Evolutionary conservation across 495 filamentous ascomycete genomes (phyloP).

Genomic region (Penicillium alfredii): DNA sequence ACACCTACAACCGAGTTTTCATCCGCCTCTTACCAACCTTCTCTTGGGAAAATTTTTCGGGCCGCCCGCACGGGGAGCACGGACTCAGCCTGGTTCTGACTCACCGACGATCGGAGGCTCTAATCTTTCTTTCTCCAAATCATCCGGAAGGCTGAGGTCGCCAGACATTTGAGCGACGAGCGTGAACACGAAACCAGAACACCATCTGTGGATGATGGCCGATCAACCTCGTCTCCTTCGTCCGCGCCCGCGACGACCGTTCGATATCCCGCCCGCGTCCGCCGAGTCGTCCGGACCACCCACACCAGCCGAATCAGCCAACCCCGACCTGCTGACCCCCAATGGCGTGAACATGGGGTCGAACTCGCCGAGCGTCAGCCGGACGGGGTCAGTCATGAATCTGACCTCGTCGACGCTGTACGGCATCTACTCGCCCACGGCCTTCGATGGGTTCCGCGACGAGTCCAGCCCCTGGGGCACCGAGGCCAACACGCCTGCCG

Average conservation of each 20-base stretch:
- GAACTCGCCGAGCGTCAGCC: constrained; percentile 38
- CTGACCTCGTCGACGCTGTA: constrained; percentile 83
- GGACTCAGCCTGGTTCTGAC: background rate
- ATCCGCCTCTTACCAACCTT: no score
- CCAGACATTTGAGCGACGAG: no score
- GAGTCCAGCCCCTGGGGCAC: constrained; percentile 63
- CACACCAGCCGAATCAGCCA: constrained; percentile 37
- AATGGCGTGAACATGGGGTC: constrained; percentile 23
- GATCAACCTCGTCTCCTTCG: constrained; percentile 55
- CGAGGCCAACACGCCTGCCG: constrained; percentile 56
- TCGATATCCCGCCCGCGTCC: constrained; percentile 54
- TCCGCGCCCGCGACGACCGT: constrained; percentile 70
- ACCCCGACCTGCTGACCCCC: constrained; percentile 28
- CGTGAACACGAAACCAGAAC: no score
- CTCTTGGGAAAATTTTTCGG: no score
- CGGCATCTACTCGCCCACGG: constrained; percentile 79
- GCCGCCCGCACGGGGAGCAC: no score
- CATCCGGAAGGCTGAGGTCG: no score
- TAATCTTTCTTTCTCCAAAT: constrained; percentile 5
- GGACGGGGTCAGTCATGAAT: constrained; percentile 75
- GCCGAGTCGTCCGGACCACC: constrained; percentile 48
- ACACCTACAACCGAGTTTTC: no score
- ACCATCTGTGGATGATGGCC: constrained; percentile 27
- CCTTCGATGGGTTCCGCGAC: constrained; percentile 45
- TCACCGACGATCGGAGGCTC: constrained; percentile 7